Percentiles rank a stretch among this genome's conserved stretches.
phyloP scores from a whole-genome alignment of 2,329 filamentous ascomycete genomes.

The Alternaria ethzedia region DNA sequence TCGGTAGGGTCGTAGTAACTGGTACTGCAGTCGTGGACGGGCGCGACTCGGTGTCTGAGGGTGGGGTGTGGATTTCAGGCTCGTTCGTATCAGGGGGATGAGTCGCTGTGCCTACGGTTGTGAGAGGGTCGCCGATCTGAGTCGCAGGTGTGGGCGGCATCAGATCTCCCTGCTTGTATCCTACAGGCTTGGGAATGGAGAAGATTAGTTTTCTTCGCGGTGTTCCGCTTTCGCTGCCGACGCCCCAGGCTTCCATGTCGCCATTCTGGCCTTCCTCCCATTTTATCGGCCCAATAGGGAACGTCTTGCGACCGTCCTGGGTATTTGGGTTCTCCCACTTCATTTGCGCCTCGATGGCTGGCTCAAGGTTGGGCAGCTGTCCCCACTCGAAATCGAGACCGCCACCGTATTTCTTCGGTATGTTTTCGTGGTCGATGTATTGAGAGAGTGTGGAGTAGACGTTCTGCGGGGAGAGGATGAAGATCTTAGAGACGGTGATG shows the following conservation, averaged over 20 bases:
- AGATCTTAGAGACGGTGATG: conserved; percentile 89
- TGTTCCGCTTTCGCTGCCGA: conserved; percentile 53
- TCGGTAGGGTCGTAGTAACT: conserved; percentile 28
- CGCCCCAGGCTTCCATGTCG: conserved; percentile 53
- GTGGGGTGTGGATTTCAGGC: conserved; percentile 27
- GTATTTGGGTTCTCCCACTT: conserved; percentile 48
- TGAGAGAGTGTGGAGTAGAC: conserved; percentile 76
- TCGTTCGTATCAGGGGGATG: conserved; percentile 42
- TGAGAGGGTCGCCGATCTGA: conserved; percentile 32
- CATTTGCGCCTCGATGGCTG: conserved; percentile 50
- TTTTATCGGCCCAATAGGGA: conserved; percentile 56
- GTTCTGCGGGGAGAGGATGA: conserved; percentile 78
- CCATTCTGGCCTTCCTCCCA: conserved; percentile 53
- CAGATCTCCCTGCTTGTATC: conserved; percentile 31
- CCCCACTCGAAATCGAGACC: conserved; percentile 84
- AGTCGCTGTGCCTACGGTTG: conserved; percentile 45
- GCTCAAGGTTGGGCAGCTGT: conserved; percentile 74
- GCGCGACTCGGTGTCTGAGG: conserved; percentile 28
- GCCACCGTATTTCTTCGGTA: conserved; percentile 89
- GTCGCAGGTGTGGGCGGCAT: conserved; percentile 35
- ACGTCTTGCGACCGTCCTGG: conserved; percentile 47
- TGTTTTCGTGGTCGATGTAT: conserved; percentile 82
- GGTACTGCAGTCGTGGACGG: conserved; percentile 17
- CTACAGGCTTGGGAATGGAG: conserved; percentile 42
- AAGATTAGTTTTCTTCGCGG: conserved; percentile 50